Conservation (phyloP, 2,329 filamentous ascomycete genomes). For the Sporothrix dimorphospora region DNA sequence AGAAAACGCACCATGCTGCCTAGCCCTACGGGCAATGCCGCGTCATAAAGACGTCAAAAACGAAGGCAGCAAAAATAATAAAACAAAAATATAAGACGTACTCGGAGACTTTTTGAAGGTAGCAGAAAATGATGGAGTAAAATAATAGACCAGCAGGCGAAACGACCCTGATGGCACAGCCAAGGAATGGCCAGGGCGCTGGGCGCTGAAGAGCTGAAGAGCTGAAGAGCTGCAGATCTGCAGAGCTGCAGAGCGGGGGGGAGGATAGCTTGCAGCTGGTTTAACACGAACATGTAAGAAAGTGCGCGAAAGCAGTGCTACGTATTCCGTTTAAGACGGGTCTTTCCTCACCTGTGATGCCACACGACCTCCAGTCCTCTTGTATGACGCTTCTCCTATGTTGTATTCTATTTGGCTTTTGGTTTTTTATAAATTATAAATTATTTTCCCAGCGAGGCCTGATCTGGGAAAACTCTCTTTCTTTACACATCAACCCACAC, state of each 20-base stretch:
- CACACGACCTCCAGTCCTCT: background rate
- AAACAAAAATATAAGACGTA: background rate
- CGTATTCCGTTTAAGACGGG: background rate
- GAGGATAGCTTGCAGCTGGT: background rate
- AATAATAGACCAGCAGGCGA: background rate
- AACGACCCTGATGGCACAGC: background rate
- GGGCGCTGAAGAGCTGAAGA: background rate
- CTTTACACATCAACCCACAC: too few relatives aligned
- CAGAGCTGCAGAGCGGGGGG: background rate
- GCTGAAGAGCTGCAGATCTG: too few relatives aligned
- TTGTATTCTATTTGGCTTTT: too few relatives aligned
- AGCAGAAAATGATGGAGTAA: background rate
- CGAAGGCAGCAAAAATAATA: background rate
- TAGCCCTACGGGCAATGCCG: background rate
- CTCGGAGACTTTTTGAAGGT: background rate
- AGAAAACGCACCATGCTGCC: background rate
- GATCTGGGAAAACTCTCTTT: too few relatives aligned
- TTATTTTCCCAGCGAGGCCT: too few relatives aligned
- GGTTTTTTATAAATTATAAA: too few relatives aligned
- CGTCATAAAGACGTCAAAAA: background rate
- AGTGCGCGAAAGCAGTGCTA: background rate
- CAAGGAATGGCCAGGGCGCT: background rate
- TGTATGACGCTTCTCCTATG: background rate
- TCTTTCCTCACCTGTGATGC: background rate
- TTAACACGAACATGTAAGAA: background rate